phyloP scores from a whole-genome alignment of 2,329 filamentous ascomycete genomes.

The Thermothelomyces thermophilus region DNA sequence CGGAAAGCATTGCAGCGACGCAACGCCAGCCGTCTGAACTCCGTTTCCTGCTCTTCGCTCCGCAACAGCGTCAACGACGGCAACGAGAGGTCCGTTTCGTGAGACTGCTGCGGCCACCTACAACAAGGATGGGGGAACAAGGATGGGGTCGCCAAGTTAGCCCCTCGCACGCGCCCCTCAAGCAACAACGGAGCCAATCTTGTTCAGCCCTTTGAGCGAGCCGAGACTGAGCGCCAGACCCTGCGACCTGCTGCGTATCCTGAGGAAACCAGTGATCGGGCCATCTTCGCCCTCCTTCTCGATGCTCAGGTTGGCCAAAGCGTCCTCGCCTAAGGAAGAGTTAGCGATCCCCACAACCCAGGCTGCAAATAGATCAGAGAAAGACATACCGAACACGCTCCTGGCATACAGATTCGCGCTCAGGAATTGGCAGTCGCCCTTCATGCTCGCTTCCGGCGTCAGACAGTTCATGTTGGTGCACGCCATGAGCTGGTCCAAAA shows the following conservation, averaged over 20 bases:
- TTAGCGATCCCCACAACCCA: background rate
- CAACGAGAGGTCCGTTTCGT: background rate
- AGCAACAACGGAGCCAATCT: constrained; percentile 50
- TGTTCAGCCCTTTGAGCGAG: constrained; percentile 89
- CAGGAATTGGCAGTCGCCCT: constrained; percentile 96
- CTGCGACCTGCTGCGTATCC: constrained; percentile 95
- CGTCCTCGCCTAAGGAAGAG: constrained; percentile 73
- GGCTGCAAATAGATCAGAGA: background rate
- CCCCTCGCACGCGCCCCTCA: constrained; percentile 16
- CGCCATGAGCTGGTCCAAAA: constrained; percentile 91
- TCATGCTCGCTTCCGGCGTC: constrained; percentile 90
- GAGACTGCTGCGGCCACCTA: background rate
- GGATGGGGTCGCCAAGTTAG: background rate
- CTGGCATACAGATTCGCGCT: constrained; percentile 94
- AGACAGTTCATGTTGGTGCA: constrained; percentile 98
- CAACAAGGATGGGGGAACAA: background rate
- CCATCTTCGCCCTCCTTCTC: constrained; percentile 96
- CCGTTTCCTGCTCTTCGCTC: background rate
- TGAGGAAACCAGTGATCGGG: constrained; percentile 92
- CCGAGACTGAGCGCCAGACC: constrained; percentile 89
- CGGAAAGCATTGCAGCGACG: background rate
- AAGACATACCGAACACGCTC: constrained; percentile 88
- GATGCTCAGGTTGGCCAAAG: constrained; percentile 92
- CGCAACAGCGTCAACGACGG: background rate
- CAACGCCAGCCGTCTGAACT: too few relatives aligned